A percentile compares a stretch with the other conserved stretches of the same genome.
Evolutionary conservation across 495 filamentous ascomycete species (phyloP).

Genomic region (Trichoderma orchidacearum): DNA sequence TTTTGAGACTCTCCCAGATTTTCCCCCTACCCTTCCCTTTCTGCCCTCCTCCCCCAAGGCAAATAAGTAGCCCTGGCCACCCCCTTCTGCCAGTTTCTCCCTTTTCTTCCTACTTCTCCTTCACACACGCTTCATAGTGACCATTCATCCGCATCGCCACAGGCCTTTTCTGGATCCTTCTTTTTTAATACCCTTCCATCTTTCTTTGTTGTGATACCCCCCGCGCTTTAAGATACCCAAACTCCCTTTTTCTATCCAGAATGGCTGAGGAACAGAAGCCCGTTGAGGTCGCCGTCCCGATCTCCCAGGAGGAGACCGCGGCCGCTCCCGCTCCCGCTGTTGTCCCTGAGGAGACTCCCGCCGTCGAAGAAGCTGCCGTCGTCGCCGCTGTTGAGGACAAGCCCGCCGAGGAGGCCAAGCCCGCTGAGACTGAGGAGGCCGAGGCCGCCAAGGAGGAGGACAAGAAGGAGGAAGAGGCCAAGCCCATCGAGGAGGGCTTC

Average conservation of each 20-base stretch:
- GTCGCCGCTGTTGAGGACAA: slow-evolving; percentile 31
- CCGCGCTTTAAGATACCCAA: slow-evolving; percentile 2
- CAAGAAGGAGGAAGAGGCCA: slow-evolving; percentile 40
- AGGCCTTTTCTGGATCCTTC: neutral
- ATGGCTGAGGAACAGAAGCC: slow-evolving; percentile 3
- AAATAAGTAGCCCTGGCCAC: slow-evolving; percentile 11
- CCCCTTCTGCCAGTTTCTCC: slow-evolving; percentile 8
- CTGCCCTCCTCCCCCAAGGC: neutral
- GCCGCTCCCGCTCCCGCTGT: slow-evolving; percentile 25
- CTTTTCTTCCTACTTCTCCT: slow-evolving; percentile 9
- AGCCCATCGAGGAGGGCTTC: slow-evolving; percentile 59
- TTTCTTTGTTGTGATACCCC: slow-evolving; percentile 4
- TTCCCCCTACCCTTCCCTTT: neutral
- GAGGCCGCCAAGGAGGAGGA: slow-evolving; percentile 30
- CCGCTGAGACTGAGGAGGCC: slow-evolving; percentile 28
- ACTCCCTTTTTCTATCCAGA: slow-evolving; percentile 28
- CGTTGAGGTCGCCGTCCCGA: neutral
- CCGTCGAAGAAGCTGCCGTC: slow-evolving; percentile 21
- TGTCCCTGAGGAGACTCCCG: slow-evolving; percentile 29
- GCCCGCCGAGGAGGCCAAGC: slow-evolving; percentile 12
- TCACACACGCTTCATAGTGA: neutral
- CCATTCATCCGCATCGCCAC: neutral
- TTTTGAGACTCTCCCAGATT: neutral
- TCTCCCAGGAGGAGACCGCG: slow-evolving; percentile 31
- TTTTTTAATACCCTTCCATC: slow-evolving; percentile 1